Base-by-base conservation (phyloP, 805 yeast species). In the Metschnikowia kofuensis region DNA sequence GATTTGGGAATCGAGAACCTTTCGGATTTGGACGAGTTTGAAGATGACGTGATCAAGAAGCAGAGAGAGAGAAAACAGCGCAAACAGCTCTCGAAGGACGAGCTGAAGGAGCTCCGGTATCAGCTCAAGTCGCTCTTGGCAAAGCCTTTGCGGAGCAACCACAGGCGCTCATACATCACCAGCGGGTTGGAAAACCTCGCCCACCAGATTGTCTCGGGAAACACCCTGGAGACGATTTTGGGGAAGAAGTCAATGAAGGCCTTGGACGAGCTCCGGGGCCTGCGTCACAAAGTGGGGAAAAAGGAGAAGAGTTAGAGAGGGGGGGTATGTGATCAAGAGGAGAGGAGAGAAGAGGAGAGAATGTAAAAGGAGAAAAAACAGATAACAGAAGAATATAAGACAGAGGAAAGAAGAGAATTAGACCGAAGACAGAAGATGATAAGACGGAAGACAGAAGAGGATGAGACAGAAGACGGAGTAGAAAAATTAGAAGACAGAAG, bases 1-100 rank as follows among this genome's bases (percentile, higher is more conserved):
- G 99, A 94, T 44, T 74, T 94, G 48, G 99, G 96, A 8, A 68
- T 91, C 36, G 97, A 87, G 34, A 75, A 83, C 44, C 67, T 82
- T 45, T 72, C 79, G 40, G 91, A 85, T 48, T 69, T 86, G 39
- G 90, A 81, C 45, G 65, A 64, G 21, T 72, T 70, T 49, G 90
- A 84, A 51, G 91, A 84, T 55, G 89, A 83, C 53, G 74, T 79
- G 38, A 67, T 87, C 45, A 82, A 83, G 61, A 84, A 81, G 60
- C 78, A 87, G 57, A 75, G 75, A 48, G 80, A 79, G 59, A 74
- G 81, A 46, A 63, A 68, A 40, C 72, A 71, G 50, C 58, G 60
- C 29, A 71, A 69, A 52, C 49, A 57, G 49, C 61, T 86, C 44
- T 70, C 75, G 16, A 79, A 78, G 54, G 76, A 73, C 16, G 82